Evolutionary conservation across 495 filamentous ascomycete species (phyloP).

Genomic region (Pseudevernia furfuracea): DNA sequence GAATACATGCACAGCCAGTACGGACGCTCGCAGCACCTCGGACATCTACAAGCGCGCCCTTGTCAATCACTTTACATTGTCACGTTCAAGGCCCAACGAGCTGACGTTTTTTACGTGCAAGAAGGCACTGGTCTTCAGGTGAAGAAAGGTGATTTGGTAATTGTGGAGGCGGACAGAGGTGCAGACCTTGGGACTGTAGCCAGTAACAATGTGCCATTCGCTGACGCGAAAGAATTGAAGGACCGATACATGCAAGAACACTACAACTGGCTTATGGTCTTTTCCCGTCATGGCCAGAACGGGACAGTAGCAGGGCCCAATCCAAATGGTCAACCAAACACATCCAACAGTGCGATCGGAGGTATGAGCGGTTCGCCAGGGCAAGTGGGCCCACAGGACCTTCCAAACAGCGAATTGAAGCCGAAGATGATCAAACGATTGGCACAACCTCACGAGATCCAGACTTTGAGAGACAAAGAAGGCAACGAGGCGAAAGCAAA

Average conservation of each 20-base stretch:
- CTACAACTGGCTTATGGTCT: constrained; percentile 96
- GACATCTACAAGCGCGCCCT: constrained; percentile 59
- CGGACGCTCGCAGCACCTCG: constrained; percentile 48
- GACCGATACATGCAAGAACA: constrained; percentile 87
- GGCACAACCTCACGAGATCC: constrained; percentile 82
- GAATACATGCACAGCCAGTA: constrained; percentile 47
- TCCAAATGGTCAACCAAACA: constrained; percentile 28
- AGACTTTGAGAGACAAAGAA: constrained; percentile 84
- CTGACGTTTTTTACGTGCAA: constrained; percentile 93
- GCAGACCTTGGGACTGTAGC: constrained; percentile 93
- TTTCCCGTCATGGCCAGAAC: constrained; percentile 60
- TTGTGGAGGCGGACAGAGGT: constrained; percentile 93
- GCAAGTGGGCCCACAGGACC: constrained; percentile 66
- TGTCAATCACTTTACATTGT: constrained; percentile 87
- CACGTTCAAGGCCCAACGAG: constrained; percentile 88
- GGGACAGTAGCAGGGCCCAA: constrained; percentile 52
- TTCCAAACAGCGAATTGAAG: constrained; percentile 68
- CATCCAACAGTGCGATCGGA: constrained; percentile 59
- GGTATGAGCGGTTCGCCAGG: constrained; percentile 58
- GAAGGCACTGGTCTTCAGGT: constrained; percentile 89
- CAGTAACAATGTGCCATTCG: constrained; percentile 72
- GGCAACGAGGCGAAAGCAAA: constrained; percentile 97
- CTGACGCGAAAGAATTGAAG: constrained; percentile 77
- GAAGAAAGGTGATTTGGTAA: constrained; percentile 85
- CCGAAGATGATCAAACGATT: constrained; percentile 94